Base-by-base conservation (phyloP, 768 basidiomycete genomes). In the Russula vinacea region DNA sequence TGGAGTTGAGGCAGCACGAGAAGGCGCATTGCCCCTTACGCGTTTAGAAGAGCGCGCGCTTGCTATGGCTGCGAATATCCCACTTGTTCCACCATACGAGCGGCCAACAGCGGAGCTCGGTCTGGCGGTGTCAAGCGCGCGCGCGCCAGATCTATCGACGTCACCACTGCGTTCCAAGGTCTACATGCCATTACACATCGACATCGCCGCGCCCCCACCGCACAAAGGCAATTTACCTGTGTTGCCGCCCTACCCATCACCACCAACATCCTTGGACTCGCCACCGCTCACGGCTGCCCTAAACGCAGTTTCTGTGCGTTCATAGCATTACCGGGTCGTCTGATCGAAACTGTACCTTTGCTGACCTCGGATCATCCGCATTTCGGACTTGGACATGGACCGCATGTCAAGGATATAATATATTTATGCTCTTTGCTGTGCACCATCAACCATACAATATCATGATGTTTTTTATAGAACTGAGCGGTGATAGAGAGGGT, bases 1-100 rank as follows among this genome's bases (percentile, higher is more conserved):
- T 62, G 78, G 89, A 60, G 84, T 92, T 19, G 89, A 90, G 70
- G 89, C 88, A 2, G 81, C 83, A 40, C 79, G 84, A 58, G 85
- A 87, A 39, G 72, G 90, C 71, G 79, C 84, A 74, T 77, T 94
- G 29, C 92, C 92, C 0, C 83, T 78, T 26, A 88, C 87, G 3
- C 66, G 66, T 22, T 83, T 83, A 69, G 78, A 74, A 62, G 90
- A 92, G 58, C 77, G 80, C 19, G 74, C 77, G 42, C 71, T 88
- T 58, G 75, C 84, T 75, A 73, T 71, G 11, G 81, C 78, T 29
- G 74, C 74, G 13, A 76, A 78, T 29, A 76, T 75, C 64, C 56
- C 66, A 35, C 55, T 69, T 45, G 32, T 74, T 8, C 62, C 58
- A 24, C 11, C 62, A 17, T 64, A 56, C n/a, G 56, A 53, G 22